A percentile compares a stretch with the other conserved stretches of the same genome.
Conservation (phyloP, 352 stramenopile species). For the Phytophthora pluvialis region DNA sequence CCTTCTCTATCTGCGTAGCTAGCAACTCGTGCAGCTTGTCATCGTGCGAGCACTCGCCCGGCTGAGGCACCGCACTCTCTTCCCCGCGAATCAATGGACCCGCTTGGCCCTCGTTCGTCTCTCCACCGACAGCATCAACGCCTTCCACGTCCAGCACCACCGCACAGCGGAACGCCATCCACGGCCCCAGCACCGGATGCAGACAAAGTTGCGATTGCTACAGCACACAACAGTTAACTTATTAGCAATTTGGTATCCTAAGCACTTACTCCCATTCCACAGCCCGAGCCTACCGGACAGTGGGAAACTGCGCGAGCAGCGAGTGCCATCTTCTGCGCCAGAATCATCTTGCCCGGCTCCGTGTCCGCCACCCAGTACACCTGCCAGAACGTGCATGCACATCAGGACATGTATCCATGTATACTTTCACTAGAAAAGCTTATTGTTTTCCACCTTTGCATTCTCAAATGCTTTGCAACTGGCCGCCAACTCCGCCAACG, state of each 20-base stretch:
- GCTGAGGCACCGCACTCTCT: conserved; percentile 20
- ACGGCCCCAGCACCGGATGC: conserved; percentile 67
- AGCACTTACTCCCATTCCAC: neutral
- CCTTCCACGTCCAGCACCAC: conserved; percentile 57
- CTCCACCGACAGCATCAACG: conserved; percentile 1
- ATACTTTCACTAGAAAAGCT: neutral
- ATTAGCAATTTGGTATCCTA: neutral
- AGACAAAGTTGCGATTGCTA: conserved; percentile 71
- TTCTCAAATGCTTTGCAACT: conserved; percentile 16
- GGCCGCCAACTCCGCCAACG: conserved; percentile 32
- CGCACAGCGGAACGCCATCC: conserved; percentile 72
- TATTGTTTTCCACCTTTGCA: conserved; percentile 29
- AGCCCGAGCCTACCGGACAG: conserved; percentile 41
- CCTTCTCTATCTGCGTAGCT: conserved; percentile 48
- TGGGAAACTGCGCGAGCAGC: conserved; percentile 49
- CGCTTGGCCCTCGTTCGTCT: conserved; percentile 9
- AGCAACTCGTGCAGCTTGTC: conserved; percentile 47
- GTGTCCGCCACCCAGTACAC: conserved; percentile 76
- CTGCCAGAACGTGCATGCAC: conserved; percentile 23
- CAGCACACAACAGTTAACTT: conserved; percentile 1
- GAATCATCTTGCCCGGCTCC: conserved; percentile 74
- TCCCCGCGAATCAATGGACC: conserved; percentile 17
- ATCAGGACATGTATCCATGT: neutral
- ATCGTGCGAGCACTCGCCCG: conserved; percentile 48
- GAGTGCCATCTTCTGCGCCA: conserved; percentile 74